Evolutionary conservation across 1,139 yeast species (phyloP).

Genomic region (Taphrina confusa): DNA sequence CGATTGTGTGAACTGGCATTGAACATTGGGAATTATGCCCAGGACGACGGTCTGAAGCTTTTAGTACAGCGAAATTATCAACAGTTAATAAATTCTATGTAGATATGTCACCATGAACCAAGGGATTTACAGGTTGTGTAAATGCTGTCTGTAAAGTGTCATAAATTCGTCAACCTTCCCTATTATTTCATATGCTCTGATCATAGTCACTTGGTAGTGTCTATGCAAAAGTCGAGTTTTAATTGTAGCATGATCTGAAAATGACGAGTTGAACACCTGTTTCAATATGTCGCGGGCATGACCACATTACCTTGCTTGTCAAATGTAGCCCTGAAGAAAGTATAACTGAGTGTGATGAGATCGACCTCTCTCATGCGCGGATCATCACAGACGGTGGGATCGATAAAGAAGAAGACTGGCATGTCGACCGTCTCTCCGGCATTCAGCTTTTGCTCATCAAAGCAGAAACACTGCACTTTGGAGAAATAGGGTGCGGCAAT

Average conservation of each 20-base stretch:
- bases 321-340: constrained; percentile 62
- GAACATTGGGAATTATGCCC: constrained; percentile 13
- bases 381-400: constrained; percentile 95
- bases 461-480: constrained; percentile 96
- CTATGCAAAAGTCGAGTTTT: no score
- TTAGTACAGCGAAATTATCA: constrained; percentile 25
- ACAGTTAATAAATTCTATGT: constrained; percentile 12
- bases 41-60: constrained; percentile 15
- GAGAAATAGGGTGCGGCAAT: constrained; percentile 94
- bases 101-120: no score
- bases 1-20: constrained; percentile 36
- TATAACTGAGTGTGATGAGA: constrained; percentile 86
- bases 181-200: no score
- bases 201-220: no score
- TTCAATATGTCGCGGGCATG: constrained; percentile 26
- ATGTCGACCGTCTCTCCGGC: constrained; percentile 99
- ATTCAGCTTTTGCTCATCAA: constrained; percentile 88
- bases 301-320: constrained; percentile 34
- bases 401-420: constrained; percentile 94
- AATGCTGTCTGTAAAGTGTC: no score
- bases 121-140: no score
- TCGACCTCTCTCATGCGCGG: constrained; percentile 90
- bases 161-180: no score
- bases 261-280: no score
- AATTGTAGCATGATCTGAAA: no score